Percentiles rank a stretch among this genome's conserved stretches.
Conservation (phyloP, 345 rosid genomes). For the Orychophragmus violaceus region DNA sequence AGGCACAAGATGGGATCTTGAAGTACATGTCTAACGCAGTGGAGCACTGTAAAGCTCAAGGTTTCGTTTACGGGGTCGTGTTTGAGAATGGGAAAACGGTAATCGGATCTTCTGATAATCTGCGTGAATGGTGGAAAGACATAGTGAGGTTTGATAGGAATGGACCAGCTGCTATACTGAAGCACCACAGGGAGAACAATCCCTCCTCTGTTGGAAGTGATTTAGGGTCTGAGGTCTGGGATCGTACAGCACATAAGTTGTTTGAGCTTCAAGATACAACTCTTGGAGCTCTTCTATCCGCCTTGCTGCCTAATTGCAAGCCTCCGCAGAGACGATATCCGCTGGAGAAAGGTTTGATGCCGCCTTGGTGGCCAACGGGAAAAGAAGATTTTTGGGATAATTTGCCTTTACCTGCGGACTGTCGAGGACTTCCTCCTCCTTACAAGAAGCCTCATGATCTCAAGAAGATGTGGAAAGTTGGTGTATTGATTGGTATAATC, state of each 20-base stretch:
- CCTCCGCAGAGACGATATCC: slow-evolving; percentile 95
- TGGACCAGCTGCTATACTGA: slow-evolving; percentile 82
- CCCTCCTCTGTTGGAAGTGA: slow-evolving; percentile 33
- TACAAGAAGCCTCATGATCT: slow-evolving; percentile 98
- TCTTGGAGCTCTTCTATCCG: slow-evolving; percentile 81
- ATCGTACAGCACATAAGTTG: slow-evolving; percentile 64
- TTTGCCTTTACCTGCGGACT: slow-evolving; percentile 58
- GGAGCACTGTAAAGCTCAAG: slow-evolving; percentile 87
- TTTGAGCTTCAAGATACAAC: slow-evolving; percentile 98
- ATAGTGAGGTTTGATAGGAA: slow-evolving; percentile 88
- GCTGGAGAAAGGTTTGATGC: slow-evolving; percentile 71
- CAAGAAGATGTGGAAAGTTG: slow-evolving; percentile 95
- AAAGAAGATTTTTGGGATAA: slow-evolving; percentile 93
- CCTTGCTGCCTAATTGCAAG: slow-evolving; percentile 78
- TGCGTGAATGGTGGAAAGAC: slow-evolving; percentile 98
- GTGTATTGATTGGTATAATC: slow-evolving; percentile 74
- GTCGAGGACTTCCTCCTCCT: slow-evolving; percentile 76
- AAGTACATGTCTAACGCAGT: slow-evolving; percentile 82
- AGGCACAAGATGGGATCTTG: slow-evolving; percentile 83
- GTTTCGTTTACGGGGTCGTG: slow-evolving; percentile 88
- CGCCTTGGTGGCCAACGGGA: slow-evolving; percentile 98
- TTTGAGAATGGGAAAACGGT: slow-evolving; percentile 85
- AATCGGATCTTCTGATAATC: slow-evolving; percentile 84
- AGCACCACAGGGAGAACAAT: slow-evolving; percentile 59
- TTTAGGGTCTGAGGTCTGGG: slow-evolving; percentile 43